These are phyloP conservation scores for Malassezia nana DNA, from an alignment of 1,284 basidiomycete species.

Conservation along the genomic window DNA sequence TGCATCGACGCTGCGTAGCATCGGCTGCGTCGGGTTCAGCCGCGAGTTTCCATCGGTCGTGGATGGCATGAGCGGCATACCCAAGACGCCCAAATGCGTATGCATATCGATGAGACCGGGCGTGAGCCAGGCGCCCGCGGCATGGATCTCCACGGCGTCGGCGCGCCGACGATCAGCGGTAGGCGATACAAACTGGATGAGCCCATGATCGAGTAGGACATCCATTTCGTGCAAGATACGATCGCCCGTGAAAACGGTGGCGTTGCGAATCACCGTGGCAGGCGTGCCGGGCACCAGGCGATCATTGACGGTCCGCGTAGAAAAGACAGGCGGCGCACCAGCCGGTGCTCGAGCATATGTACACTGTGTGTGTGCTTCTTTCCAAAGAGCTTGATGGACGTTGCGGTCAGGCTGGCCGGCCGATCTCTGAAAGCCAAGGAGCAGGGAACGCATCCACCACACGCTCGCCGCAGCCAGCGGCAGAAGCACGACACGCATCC, in stretches of 20 bases:
- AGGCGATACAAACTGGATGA: constrained; percentile 50
- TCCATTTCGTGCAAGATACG: constrained; percentile 55
- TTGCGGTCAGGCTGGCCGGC: too few relatives aligned
- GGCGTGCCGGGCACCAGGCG: constrained; percentile 61
- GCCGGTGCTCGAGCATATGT: constrained; percentile 18
- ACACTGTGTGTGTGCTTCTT: constrained; percentile 18
- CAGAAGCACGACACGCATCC: too few relatives aligned
- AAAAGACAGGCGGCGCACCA: constrained; percentile 54
- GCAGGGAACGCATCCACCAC: too few relatives aligned
- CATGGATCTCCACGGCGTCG: constrained; percentile 21
- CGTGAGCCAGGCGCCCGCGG: constrained; percentile 34
- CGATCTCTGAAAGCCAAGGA: too few relatives aligned
- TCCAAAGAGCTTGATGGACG: too few relatives aligned
- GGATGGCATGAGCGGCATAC: constrained; percentile 46
- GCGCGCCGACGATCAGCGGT: neutral
- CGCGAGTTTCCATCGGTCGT: constrained; percentile 53
- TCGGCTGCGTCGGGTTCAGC: constrained; percentile 53
- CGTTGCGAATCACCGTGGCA: constrained; percentile 64
- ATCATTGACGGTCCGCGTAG: constrained; percentile 58
- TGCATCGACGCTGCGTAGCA: constrained; percentile 58
- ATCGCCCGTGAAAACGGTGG: constrained; percentile 67
- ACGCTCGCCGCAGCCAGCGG: too few relatives aligned
- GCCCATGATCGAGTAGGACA: constrained; percentile 51
- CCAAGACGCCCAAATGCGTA: constrained; percentile 59
- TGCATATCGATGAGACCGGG: constrained; percentile 63